Base-by-base conservation (phyloP, 805 yeast genomes). In the Metschnikowia vanudenii region DNA sequence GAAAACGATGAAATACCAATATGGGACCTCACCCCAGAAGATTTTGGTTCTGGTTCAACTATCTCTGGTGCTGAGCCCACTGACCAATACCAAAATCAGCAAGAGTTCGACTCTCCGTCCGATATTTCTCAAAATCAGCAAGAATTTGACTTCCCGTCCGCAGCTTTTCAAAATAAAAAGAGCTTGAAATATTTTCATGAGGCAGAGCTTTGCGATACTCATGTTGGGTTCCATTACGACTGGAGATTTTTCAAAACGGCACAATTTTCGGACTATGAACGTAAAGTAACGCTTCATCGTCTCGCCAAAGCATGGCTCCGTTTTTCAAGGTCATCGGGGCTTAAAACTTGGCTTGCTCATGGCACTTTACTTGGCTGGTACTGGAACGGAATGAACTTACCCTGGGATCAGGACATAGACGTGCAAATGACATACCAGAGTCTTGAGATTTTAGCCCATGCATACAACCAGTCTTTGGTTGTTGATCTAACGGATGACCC, bases 361-460 rank as follows among this genome's bases (percentile, higher is more conserved):
- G 89, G 89, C 1, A 67, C 85, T 1, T 65, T 82, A 51, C 68
- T 81, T 33, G 80, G 84, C 10, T 81, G 85, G 79, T 68, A 79
- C 52, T 80, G 85, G 78, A 80, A 81, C 57, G 87, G 88, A 0
- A 52, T 78, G 44, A 65, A 71, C 6, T 73, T 83, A 60, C 85
- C 86, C 1, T 83, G 87, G 86, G 89, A 83, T 58, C 70, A 73
- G 45, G 89, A 83, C 59, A 64, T 79, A 41, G 89, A 83, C 64
- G 81, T 82, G 20, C 85, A 82, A 53, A 74, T 82, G 69, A 79
- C 88, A 1, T 66, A 78, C 47, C 60, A 51, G 12, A 76, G 78
- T 34, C 58, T 82, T 50, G 67, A 71, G 48, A 58, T 58, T 35
- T 55, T 82, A 35, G 79, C 80, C 9, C 66, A 74, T 51, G 57